Percentiles rank a stretch among this genome's conserved stretches.
phyloP scores from a whole-genome alignment of 352 stramenopile genomes.

The Phytopythium sindhum region DNA sequence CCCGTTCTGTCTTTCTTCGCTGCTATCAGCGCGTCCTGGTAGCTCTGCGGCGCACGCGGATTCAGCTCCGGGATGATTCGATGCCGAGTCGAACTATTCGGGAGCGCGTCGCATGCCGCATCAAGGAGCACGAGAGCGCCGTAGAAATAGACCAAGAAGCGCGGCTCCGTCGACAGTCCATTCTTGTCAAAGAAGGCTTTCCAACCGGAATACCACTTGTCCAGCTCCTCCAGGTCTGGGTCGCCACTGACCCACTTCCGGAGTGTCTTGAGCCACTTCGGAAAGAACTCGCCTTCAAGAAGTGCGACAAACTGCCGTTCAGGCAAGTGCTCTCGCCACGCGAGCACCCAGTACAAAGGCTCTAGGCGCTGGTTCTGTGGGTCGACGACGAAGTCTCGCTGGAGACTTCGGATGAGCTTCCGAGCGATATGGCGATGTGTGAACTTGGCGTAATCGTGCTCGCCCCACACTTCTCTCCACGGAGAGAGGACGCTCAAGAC shows the following conservation, averaged over 20 bases:
- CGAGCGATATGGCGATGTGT: slow-evolving; percentile 74
- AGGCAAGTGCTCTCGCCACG: slow-evolving; percentile 66
- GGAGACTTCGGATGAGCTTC: slow-evolving; percentile 72
- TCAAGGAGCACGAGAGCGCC: slow-evolving; percentile 69
- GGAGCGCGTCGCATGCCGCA: slow-evolving; percentile 25
- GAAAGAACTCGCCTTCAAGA: slow-evolving; percentile 91
- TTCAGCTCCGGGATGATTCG: slow-evolving; percentile 50
- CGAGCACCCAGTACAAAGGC: slow-evolving; percentile 64
- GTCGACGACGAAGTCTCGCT: slow-evolving; percentile 81
- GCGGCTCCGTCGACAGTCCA: slow-evolving; percentile 43
- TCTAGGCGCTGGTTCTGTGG: slow-evolving; percentile 70
- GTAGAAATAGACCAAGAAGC: slow-evolving; percentile 79
- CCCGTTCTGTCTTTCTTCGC: slow-evolving; percentile 23
- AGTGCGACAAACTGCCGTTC: slow-evolving; percentile 74
- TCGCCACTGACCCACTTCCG: slow-evolving; percentile 64
- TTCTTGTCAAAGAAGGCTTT: slow-evolving; percentile 76
- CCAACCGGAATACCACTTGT: slow-evolving; percentile 86
- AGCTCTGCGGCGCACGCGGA: slow-evolving; percentile 43
- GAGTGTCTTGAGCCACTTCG: slow-evolving; percentile 86
- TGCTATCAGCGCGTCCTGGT: slow-evolving; percentile 73
- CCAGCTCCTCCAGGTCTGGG: slow-evolving; percentile 56
- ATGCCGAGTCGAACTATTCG: background rate
- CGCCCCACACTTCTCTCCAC: slow-evolving; percentile 71
- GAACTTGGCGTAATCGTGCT: slow-evolving; percentile 83
- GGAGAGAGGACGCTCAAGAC: slow-evolving; percentile 57